Evolutionary conservation across 2,329 filamentous ascomycete species (phyloP).

Genomic region (Fonsecaea nubica): DNA sequence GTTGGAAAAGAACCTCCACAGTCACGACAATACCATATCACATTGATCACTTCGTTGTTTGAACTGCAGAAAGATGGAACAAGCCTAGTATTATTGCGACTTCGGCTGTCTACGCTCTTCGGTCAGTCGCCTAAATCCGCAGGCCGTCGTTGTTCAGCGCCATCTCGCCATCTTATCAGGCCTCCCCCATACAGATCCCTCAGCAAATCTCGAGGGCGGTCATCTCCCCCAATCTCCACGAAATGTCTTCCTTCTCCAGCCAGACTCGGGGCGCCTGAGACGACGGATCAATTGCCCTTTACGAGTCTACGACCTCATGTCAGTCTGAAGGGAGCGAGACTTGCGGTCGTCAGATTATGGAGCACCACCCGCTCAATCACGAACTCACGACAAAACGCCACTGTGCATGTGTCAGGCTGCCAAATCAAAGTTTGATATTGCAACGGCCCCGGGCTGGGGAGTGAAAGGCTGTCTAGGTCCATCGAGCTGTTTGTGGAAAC

Average conservation of each 20-base stretch:
- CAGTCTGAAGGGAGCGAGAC: not conserved
- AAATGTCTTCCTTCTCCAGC: not conserved
- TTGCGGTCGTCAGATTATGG: not conserved
- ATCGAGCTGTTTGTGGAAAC: not conserved
- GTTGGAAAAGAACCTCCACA: not conserved
- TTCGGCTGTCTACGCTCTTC: not conserved
- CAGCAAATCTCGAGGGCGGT: not conserved
- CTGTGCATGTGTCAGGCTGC: not conserved
- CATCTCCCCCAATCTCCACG: not conserved
- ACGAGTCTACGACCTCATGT: not conserved
- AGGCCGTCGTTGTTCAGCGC: not conserved
- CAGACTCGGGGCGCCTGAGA: not conserved
- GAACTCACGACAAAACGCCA: not conserved
- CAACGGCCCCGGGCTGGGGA: not conserved
- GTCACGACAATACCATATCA: too few species aligned
- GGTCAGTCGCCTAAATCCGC: conserved; percentile 4
- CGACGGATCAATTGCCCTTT: too few species aligned
- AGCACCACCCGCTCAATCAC: not conserved
- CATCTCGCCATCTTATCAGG: not conserved
- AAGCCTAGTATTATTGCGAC: not conserved
- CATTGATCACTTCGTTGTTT: not conserved
- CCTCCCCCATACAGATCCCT: not conserved
- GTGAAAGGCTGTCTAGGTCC: not conserved
- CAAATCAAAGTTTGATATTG: not conserved
- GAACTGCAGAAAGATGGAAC: not conserved